Evolutionary conservation across 306 rosid species (phyloP).

Genomic region (Luffa aegyptiaca): DNA sequence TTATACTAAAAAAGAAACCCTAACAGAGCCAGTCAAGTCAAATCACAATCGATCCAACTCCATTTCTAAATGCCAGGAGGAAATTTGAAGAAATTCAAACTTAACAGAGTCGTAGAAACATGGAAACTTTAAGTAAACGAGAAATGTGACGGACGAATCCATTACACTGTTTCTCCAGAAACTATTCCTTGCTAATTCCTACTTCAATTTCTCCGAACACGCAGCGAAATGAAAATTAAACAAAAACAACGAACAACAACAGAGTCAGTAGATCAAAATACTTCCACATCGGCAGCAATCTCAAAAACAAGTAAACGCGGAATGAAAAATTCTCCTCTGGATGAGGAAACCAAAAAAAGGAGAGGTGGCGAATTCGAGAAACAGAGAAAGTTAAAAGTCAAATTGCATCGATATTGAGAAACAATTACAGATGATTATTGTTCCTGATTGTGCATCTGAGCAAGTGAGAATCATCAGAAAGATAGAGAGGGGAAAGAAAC

Average conservation of each 20-base stretch:
- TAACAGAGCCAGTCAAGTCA: not conserved
- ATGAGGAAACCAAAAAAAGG: not conserved
- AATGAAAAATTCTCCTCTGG: not conserved
- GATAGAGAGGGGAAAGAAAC: not conserved
- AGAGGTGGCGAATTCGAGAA: not conserved
- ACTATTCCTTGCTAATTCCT: not conserved
- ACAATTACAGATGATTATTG: not conserved
- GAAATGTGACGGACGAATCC: not conserved
- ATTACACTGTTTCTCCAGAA: not conserved
- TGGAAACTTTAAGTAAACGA: not conserved
- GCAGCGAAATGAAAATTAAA: not conserved
- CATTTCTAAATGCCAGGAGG: not conserved
- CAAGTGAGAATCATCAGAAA: not conserved
- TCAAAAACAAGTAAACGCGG: not conserved
- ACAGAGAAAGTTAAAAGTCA: not conserved
- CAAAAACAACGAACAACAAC: not conserved
- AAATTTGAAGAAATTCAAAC: not conserved
- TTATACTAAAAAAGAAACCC: not conserved
- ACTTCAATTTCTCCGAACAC: not conserved
- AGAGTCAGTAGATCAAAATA: not conserved
- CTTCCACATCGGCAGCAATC: no score
- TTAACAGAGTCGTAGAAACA: not conserved
- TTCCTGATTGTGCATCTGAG: not conserved
- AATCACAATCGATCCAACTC: not conserved
- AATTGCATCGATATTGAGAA: not conserved